Evolutionary conservation across 2,329 filamentous ascomycete genomes (phyloP).

Genomic region (Xylaria multiplex): DNA sequence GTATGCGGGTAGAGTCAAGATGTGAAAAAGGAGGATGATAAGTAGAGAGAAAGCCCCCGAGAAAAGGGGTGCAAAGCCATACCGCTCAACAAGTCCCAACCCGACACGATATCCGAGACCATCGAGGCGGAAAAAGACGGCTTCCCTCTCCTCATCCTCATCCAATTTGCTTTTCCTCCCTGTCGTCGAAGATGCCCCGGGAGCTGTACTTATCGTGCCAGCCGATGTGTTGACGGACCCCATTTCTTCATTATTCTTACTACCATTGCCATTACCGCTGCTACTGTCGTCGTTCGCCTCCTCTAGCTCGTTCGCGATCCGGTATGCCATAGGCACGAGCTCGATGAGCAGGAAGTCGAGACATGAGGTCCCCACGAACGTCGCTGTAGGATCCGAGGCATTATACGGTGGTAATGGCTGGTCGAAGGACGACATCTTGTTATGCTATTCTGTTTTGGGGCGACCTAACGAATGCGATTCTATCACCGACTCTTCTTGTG

Average conservation of each 20-base stretch:
- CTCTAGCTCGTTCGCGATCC: constrained; percentile 79
- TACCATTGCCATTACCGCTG: constrained; percentile 31
- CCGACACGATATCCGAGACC: constrained; percentile 89
- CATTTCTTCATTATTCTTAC: constrained; percentile 28
- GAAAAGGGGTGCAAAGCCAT: constrained; percentile 45
- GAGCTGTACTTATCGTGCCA: constrained; percentile 25
- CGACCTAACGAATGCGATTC: neutral
- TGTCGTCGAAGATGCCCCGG: constrained; percentile 15
- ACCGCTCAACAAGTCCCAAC: constrained; percentile 91
- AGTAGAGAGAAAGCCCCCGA: neutral
- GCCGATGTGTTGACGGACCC: constrained; percentile 37
- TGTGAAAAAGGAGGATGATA: neutral
- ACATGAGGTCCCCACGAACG: constrained; percentile 83
- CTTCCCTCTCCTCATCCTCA: constrained; percentile 85
- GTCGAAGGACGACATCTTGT: constrained; percentile 70
- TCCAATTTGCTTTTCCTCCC: constrained; percentile 59
- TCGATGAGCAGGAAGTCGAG: constrained; percentile 97
- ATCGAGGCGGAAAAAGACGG: constrained; percentile 86
- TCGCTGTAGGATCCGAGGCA: constrained; percentile 76
- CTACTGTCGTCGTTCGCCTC: constrained; percentile 47
- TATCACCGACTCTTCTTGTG: neutral
- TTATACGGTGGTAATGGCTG: constrained; percentile 74
- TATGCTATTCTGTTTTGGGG: constrained; percentile 1
- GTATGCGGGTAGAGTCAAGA: neutral
- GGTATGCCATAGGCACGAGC: constrained; percentile 91